phyloP scores from a whole-genome alignment of 805 yeast genomes.

The Saccharomycopsis vini region DNA sequence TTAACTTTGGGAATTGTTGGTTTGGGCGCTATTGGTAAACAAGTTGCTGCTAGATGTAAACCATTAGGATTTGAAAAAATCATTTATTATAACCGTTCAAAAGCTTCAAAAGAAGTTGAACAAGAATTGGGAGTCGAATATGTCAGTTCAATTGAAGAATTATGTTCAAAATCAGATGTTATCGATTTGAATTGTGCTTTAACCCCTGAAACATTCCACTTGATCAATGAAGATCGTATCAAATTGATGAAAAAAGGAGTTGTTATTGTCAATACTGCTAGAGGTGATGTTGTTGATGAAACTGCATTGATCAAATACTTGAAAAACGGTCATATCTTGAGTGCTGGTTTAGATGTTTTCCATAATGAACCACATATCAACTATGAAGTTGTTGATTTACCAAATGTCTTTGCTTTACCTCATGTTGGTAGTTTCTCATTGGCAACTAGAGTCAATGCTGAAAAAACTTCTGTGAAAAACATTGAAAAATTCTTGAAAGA shows the following conservation, averaged over 20 bases:
- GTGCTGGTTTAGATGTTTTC: slow-evolving; percentile 70
- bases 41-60: slow-evolving; percentile 34
- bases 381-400: slow-evolving; percentile 48
- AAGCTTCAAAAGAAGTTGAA: slow-evolving; percentile 27
- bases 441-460: slow-evolving; percentile 58
- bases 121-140: slow-evolving; percentile 27
- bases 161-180: slow-evolving; percentile 25
- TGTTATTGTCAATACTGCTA: slow-evolving; percentile 69
- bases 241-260: slow-evolving; percentile 72
- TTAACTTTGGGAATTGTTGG: slow-evolving; percentile 39
- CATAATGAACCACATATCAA: slow-evolving; percentile 67
- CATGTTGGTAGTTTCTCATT: slow-evolving; percentile 80
- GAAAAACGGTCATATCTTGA: slow-evolving; percentile 53
- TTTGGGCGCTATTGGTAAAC: slow-evolving; percentile 38
- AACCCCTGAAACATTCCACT: slow-evolving; percentile 30
- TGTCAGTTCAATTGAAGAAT: slow-evolving; percentile 22
- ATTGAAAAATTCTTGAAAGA: slow-evolving; percentile 46
- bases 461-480: slow-evolving; percentile 75
- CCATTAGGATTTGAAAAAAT: slow-evolving; percentile 37
- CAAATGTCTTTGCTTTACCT: slow-evolving; percentile 73
- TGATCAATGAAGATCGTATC: slow-evolving; percentile 41
- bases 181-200: slow-evolving; percentile 33
- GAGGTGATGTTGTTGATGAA: slow-evolving; percentile 80
- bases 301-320: slow-evolving; percentile 45
- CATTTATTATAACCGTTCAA: slow-evolving; percentile 33